Evolutionary conservation across 208 protist species (phyloP).

Genomic region (Wallacemonas sp.): DNA sequence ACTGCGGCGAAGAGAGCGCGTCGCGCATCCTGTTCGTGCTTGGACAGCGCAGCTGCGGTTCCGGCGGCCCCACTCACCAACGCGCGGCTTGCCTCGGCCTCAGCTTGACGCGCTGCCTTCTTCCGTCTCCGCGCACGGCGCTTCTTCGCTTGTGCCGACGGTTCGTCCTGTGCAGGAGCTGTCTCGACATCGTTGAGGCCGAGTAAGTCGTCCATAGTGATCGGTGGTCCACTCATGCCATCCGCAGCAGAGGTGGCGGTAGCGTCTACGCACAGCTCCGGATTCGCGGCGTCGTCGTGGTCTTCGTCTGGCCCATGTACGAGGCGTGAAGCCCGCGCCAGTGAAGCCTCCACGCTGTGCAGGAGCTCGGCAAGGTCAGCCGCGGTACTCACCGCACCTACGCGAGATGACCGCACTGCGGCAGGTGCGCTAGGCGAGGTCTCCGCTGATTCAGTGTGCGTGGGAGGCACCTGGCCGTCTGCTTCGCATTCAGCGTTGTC

Average conservation of each 20-base stretch:
- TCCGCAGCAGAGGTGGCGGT: neutral
- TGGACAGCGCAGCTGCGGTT: neutral
- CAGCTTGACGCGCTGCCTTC: too few relatives aligned
- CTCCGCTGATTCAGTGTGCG: neutral
- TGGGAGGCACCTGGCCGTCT: neutral
- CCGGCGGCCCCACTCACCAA: neutral
- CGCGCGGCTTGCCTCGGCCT: too few relatives aligned
- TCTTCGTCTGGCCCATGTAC: too few relatives aligned
- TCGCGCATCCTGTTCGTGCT: neutral
- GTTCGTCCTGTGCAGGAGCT: too few relatives aligned
- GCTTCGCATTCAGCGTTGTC: neutral
- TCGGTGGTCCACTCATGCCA: neutral
- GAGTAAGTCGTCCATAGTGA: slow-evolving; percentile 8
- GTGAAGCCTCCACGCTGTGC: neutral
- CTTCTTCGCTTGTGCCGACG: neutral
- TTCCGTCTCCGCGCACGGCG: neutral
- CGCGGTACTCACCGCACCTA: neutral
- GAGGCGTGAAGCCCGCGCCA: neutral
- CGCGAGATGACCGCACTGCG: too few relatives aligned
- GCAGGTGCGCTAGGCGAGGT: too few relatives aligned
- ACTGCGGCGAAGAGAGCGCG: slow-evolving; percentile 2
- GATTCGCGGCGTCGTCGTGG: too few relatives aligned
- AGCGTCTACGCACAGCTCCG: too few relatives aligned
- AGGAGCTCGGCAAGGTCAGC: neutral
- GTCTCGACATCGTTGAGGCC: slow-evolving; percentile 6